phyloP scores from a whole-genome alignment of 1,284 basidiomycete species.

The Coriolopsis trogii region DNA sequence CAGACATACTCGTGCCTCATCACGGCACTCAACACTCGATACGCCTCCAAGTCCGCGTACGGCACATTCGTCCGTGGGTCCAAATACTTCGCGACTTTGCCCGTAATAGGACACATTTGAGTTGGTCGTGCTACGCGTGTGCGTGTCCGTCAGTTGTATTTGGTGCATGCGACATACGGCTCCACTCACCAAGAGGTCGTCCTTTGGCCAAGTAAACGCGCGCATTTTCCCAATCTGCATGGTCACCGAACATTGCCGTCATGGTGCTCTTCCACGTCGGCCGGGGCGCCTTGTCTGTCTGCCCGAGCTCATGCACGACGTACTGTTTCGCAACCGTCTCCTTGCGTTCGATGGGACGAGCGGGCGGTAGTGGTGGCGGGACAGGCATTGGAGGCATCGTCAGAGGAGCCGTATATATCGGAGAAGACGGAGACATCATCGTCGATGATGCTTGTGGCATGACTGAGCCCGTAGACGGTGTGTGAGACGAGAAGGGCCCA shows the following conservation, averaged over 20 bases:
- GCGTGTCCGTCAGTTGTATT: conserved; percentile 3
- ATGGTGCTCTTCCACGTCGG: conserved; percentile 74
- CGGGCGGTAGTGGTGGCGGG: conserved; percentile 27
- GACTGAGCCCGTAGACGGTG: too few species aligned
- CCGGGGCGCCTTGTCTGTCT: conserved; percentile 46
- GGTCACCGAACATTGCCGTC: conserved; percentile 75
- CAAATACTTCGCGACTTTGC: conserved; percentile 64
- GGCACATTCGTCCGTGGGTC: conserved; percentile 81
- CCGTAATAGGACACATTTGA: conserved; percentile 67
- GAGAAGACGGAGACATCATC: too few species aligned
- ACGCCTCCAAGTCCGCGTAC: conserved; percentile 73
- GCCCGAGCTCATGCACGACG: conserved; percentile 61
- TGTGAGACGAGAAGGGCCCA: too few species aligned
- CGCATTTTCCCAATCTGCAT: conserved; percentile 70
- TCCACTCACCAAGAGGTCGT: conserved; percentile 58
- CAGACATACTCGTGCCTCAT: conserved; percentile 69
- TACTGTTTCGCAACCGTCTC: conserved; percentile 65
- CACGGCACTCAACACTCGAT: conserved; percentile 57
- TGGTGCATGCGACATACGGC: conserved; percentile 5
- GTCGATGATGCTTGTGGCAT: too few species aligned
- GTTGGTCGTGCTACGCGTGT: conserved; percentile 56
- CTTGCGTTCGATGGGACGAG: conserved; percentile 34
- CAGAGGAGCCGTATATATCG: too few species aligned
- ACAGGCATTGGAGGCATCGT: neutral
- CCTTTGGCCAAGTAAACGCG: conserved; percentile 63